These are phyloP conservation scores for Turnera subulata DNA, from an alignment of 345 rosid genomes.

Conservation along the genomic window DNA sequence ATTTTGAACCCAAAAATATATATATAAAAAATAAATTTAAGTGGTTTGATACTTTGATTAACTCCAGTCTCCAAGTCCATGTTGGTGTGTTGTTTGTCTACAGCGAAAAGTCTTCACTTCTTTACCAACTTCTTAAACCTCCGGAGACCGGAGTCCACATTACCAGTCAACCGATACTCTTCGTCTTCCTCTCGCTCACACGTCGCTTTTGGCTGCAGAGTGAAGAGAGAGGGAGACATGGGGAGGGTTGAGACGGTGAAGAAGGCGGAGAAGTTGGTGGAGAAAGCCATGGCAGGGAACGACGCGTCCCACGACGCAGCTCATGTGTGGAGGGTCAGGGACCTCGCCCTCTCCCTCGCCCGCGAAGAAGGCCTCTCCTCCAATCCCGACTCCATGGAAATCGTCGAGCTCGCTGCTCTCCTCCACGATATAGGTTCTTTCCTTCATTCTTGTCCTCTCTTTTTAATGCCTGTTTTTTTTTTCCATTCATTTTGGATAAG, in stretches of 20 bases:
- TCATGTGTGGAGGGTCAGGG: slow-evolving; percentile 81
- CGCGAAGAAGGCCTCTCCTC: slow-evolving; percentile 78
- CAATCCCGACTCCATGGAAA: slow-evolving; percentile 65
- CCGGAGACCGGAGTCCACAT: too few species aligned
- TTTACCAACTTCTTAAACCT: too few species aligned
- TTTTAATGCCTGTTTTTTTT: not conserved
- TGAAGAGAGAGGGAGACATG: slow-evolving; percentile 15
- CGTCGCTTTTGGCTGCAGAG: too few species aligned
- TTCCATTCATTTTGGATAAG: not conserved
- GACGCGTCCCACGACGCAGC: slow-evolving; percentile 79
- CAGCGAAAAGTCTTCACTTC: too few species aligned
- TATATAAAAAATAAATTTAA: too few species aligned
- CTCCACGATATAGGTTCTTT: slow-evolving; percentile 74
- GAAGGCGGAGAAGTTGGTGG: slow-evolving; percentile 64
- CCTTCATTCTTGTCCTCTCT: not conserved
- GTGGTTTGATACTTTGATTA: too few species aligned
- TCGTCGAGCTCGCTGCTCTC: slow-evolving; percentile 85
- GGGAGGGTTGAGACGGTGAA: slow-evolving; percentile 21
- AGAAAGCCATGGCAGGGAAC: slow-evolving; percentile 60
- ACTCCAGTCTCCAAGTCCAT: too few species aligned
- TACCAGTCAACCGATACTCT: too few species aligned
- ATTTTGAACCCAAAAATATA: too few species aligned
- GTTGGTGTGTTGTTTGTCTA: too few species aligned
- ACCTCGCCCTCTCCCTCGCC: slow-evolving; percentile 76
- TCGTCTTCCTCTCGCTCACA: too few species aligned